A percentile compares a stretch with the other conserved stretches of the same genome.
These are phyloP conservation scores for Talaromyces borbonicus DNA, from an alignment of 495 filamentous ascomycete species.

Conservation along the genomic window DNA sequence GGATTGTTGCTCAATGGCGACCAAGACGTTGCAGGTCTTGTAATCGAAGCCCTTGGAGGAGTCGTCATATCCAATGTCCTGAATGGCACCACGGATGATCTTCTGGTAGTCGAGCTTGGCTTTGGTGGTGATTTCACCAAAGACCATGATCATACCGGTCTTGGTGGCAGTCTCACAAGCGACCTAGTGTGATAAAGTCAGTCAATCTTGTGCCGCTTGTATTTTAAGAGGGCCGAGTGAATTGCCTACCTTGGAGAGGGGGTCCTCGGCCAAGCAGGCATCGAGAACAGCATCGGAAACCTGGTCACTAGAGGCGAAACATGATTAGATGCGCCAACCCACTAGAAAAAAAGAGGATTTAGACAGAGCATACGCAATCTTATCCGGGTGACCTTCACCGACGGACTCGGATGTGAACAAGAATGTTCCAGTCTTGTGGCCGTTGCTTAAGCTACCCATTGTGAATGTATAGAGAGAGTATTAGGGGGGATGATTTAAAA, in stretches of 20 bases:
- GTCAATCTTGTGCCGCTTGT: not conserved
- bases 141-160: slow-evolving; percentile 99
- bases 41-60: slow-evolving; percentile 98
- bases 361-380: slow-evolving; percentile 62
- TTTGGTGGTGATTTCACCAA: slow-evolving; percentile 98
- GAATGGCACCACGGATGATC: slow-evolving; percentile 88
- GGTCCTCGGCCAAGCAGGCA: slow-evolving; percentile 88
- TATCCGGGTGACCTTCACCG: slow-evolving; percentile 95
- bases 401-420: slow-evolving; percentile 99
- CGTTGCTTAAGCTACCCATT: slow-evolving; percentile 52
- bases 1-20: slow-evolving; percentile 98
- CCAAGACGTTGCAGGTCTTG: slow-evolving; percentile 98
- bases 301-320: slow-evolving; percentile 89
- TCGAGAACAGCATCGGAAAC: slow-evolving; percentile 98
- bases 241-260: slow-evolving; percentile 71
- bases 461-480: slow-evolving; percentile 25
- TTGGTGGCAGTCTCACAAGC: slow-evolving; percentile 99
- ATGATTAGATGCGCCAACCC: too few relatives aligned
- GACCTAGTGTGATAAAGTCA: slow-evolving; percentile 31
- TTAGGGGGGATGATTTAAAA: slow-evolving; percentile 13
- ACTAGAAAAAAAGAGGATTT: slow-evolving; percentile 6
- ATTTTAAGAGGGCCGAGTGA: not conserved
- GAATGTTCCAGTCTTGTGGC: slow-evolving; percentile 60
- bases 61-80: slow-evolving; percentile 96
- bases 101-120: slow-evolving; percentile 93